Evolutionary conservation across 179 eudicot species (phyloP), one percentile per base, ranked within the genome.

Genomic region (Spergularia azorica): DNA sequence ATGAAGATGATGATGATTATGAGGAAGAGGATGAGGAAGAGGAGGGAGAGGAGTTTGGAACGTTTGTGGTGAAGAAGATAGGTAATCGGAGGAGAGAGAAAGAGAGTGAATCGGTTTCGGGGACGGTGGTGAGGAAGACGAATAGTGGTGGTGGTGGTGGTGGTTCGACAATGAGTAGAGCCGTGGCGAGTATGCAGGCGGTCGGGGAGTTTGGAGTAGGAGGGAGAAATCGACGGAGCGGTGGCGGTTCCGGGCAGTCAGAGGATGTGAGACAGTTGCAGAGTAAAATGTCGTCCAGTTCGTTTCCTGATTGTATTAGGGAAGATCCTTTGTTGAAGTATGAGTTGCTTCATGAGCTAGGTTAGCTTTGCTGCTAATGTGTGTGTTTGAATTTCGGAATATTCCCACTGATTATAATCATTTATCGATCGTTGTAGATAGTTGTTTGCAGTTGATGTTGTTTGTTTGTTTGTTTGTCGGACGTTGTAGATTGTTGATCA

Each of bases 121-220:
- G 90, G 76, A 90, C 95, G 18, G 48, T 90, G 43, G 90, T 92
- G 78, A 82, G 82, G 88, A 79, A 83, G 84, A 80, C 78, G 5
- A 71, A 84, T 55, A 72, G 85, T 50, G 84, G 80, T 13, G 87
- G 83, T 7, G 84, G 82, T 14, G 86, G 82, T 43, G 26, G 46
- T 21, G 80, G 79, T 55, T 73, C 84, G 76, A 76, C 90, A 67
- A 88, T 91, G 93, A 90, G 95, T 82, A 89, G 80, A 78, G 98
- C 97, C 77, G 96, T 95, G 84, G 98, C 91, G 74, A 95, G 97
- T 88, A 92, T 95, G 97, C 88, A 91, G 80, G 92, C 90, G 39
- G 83, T 72, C 18, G 90, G 91, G 73, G 96, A 85, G 62, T 67
- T 83, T 20, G 93, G 95, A 76, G 83, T 85, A 71, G 88, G 89